phyloP scores from a whole-genome alignment of 768 basidiomycete genomes.

The Kwoniella dendrophila region DNA sequence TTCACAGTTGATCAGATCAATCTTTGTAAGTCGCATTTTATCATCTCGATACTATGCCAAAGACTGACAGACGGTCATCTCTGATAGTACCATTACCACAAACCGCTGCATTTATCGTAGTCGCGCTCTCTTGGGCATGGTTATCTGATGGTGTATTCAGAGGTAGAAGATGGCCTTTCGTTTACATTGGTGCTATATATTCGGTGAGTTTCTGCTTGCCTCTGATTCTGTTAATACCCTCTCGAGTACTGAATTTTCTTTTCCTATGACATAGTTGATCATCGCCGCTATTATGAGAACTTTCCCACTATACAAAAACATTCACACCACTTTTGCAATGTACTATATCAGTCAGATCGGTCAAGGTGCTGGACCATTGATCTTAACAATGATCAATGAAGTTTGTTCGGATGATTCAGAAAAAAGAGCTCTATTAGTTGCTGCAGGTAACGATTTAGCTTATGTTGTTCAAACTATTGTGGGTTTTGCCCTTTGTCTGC shows the following conservation, averaged over 20 bases:
- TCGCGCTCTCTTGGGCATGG: constrained; percentile 34
- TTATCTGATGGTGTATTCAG: constrained; percentile 38
- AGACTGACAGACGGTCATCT: too few species aligned
- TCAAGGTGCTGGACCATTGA: constrained; percentile 34
- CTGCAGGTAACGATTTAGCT: constrained; percentile 44
- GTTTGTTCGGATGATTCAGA: constrained; percentile 38
- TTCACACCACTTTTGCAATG: constrained; percentile 27
- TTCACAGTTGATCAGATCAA: constrained; percentile 43
- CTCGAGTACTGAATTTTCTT: too few species aligned
- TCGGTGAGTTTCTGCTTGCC: constrained; percentile 11
- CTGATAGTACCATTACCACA: constrained; percentile 34
- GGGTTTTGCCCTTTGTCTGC: constrained; percentile 10
- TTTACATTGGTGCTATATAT: constrained; percentile 29
- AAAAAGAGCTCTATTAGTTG: constrained; percentile 40
- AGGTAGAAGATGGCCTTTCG: constrained; percentile 42
- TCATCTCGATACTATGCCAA: too few species aligned
- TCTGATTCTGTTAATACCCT: neutral
- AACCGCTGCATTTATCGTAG: constrained; percentile 33
- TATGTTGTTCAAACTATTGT: constrained; percentile 46
- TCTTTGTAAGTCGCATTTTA: constrained; percentile 19
- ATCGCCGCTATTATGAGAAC: constrained; percentile 25
- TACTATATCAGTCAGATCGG: constrained; percentile 32
- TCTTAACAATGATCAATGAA: constrained; percentile 47
- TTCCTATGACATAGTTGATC: constrained; percentile 19
- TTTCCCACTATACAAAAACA: constrained; percentile 32